These are phyloP conservation scores for Nymphaea thermarum DNA, from an alignment of 164 flowering plant genomes.

Conservation along the genomic window DNA sequence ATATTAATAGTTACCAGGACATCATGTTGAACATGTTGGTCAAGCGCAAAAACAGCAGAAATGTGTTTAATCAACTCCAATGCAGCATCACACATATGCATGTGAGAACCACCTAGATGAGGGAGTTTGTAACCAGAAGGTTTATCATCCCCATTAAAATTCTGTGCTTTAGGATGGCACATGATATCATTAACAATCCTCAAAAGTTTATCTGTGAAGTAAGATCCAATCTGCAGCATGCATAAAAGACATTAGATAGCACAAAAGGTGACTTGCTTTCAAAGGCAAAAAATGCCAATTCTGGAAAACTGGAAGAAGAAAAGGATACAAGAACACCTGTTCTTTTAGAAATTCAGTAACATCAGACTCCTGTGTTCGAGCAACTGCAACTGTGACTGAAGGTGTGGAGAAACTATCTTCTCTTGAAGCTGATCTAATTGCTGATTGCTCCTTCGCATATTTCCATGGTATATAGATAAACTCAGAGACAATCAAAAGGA, in stretches of 20 bases:
- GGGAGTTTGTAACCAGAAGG: slow-evolving; percentile 16
- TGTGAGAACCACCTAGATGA: slow-evolving; percentile 17
- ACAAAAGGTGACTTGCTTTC: no score
- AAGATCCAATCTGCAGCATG: slow-evolving; percentile 55
- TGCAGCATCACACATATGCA: slow-evolving; percentile 56
- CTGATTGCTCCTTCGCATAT: slow-evolving; percentile 51
- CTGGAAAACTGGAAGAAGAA: no score
- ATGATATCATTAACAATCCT: slow-evolving; percentile 48
- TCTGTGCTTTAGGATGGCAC: slow-evolving; percentile 36
- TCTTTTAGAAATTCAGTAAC: slow-evolving; percentile 51
- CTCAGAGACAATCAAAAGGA: slow-evolving; percentile 64
- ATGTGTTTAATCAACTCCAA: slow-evolving; percentile 88
- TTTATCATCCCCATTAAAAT: slow-evolving; percentile 19
- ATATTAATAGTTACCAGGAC: slow-evolving; percentile 45
- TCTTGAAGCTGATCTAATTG: slow-evolving; percentile 22
- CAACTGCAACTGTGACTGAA: slow-evolving; percentile 64
- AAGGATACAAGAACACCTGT: slow-evolving; percentile 29
- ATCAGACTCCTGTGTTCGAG: slow-evolving; percentile 49
- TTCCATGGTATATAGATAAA: slow-evolving; percentile 87
- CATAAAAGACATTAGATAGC: no score
- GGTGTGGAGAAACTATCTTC: slow-evolving; percentile 66
- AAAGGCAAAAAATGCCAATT: no score
- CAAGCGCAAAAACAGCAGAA: slow-evolving; percentile 85
- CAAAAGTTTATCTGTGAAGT: slow-evolving; percentile 69
- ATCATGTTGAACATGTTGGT: slow-evolving; percentile 81